Evolutionary conservation across 208 protist genomes (phyloP), one percentile per base, ranked within the genome.

Genomic region (Endotrypanum monterogeii): DNA sequence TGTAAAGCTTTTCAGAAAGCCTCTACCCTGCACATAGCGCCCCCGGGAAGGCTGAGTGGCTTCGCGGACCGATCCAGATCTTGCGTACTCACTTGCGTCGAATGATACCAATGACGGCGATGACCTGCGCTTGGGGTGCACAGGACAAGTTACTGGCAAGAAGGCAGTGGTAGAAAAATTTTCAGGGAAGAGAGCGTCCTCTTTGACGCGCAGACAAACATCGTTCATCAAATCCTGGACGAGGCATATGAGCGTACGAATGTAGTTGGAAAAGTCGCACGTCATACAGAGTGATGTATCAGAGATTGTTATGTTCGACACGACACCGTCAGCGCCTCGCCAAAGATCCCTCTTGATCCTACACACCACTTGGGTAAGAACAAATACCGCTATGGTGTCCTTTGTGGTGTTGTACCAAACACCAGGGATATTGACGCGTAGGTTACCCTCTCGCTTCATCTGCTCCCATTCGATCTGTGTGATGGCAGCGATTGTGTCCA

Each of bases 381-480:
- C 94, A 6, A 86, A 2, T 2, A 94, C 82, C 48, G 77, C 85
- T 44, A 96, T 82, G 51, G 85, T 91, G 25, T 90, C 82, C 73
- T 91, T 91, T 35, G 67, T 67, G 2, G 83, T 62, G 51, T 94
- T 82, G 58, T 92, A 94, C 50, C 71, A 74, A 52, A 95, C 71
- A 35, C 74, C 65, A 0, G 90, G 90, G 12, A 93, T 67, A 50
- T 87, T 83, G 12, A 90, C 80, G 25, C 44, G 23, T 0, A 95
- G 44, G 69, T 92, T 93, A 37, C 89, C 93, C 32, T 89, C 78
- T 2, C 93, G 89, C 44, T 52, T 39, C 23, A 93, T 51, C 37
- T 90, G 93, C 75, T 97, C 93, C 62, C 90, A 88, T 71, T 94
- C 87, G 32, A 97, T 86, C 71, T 97, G 93, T 16, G 83, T 90